Base-by-base conservation (phyloP, 2,329 filamentous ascomycete genomes). In the Alternaria sp. region DNA sequence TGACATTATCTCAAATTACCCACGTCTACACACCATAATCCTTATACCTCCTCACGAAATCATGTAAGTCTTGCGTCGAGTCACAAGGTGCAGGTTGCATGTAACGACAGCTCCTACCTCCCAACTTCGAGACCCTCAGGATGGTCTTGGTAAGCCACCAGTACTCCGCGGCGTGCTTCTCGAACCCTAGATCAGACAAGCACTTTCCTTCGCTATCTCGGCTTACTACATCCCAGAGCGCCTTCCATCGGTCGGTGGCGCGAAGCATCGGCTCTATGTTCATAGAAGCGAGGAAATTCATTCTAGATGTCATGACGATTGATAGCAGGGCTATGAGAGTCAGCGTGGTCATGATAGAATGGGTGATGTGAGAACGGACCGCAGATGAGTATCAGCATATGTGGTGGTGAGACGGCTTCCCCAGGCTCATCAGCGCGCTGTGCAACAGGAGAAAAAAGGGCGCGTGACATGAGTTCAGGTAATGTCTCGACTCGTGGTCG, bases 361-460 rank as follows among this genome's bases (percentile, higher is more conserved):
- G 12, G 49, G 18, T 23, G 10, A 37, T n/a, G 7, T 6, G 8
- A 23, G 5, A 6, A 37, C 49, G 5, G 6, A 51, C 49, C 49
- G 49, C 49, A 51, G 21, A 51, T 51, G 12, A 51, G 49, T 23
- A 51, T 23, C 5, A 51, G 9, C 49, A 51, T 37, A 7, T 23
- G 8, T 23, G 18, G 30, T 11, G 49, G 12, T 11, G 49, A 37
- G 28, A 51, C 5, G 6, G 5, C 18, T 2, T 20, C 12, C 2
- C 14, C 25, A 1, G 15, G n/a, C 3, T 51, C 8, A n/a, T 51
- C 28, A 1, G 14, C 33, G 3, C 20, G 12, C 4, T n/a, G 1
- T 8, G 2, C 4, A 1, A 25, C 14, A 23, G 28, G 28, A 2
- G 4, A 14, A 12, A 37, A n/a, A 4, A 51, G 49, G 4, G 10